Evolutionary conservation across 305 asterid genomes (phyloP), one percentile per base, ranked within the genome.

Genomic region (Plantago coronopus): DNA sequence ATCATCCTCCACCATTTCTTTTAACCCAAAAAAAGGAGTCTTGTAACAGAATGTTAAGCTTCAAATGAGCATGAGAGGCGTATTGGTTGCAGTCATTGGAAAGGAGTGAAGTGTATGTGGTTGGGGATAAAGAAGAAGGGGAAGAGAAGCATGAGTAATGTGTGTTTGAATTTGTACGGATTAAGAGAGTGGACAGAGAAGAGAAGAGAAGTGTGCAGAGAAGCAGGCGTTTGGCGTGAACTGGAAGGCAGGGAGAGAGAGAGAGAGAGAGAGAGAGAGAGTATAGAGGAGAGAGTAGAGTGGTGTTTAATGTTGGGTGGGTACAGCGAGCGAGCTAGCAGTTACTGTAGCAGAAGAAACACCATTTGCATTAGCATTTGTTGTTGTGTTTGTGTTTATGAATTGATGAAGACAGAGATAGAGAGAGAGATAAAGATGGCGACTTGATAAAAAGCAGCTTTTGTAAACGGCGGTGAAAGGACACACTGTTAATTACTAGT

Each of bases 201-300:
- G n/a, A n/a, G n/a, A n/a, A n/a, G n/a, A n/a, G n/a, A 34, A 29
- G 77, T 34, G n/a, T 66, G 62, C 74, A 73, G 80, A 55, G 73
- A 37, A 73, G 74, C 97, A 93, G 95, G 94, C 94, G 89, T 93
- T 86, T 89, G 84, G 97, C 97, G 98, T 93, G 97, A 89, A 81
- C 78, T 69, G 86, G 66, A 83, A 86, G 95, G 83, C 79, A 79
- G 82, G 67, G 73, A 72, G 69, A 61, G 74, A 72, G 65, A 81
- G 3, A 50, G 64, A 69, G 53, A 61, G 71, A 68, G 67, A 64
- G 73, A 56, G 73, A 23, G 62, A 55, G 63, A 53, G 61, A 48
- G 59, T 49, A 2, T 37, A 9, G 57, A 12, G 48, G 20, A 31
- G 38, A 5, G 54, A 12, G 48, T 9, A 17, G 10, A 59, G 48